Conservation (phyloP, 345 rosid genomes). For the Brassica carinata region DNA sequence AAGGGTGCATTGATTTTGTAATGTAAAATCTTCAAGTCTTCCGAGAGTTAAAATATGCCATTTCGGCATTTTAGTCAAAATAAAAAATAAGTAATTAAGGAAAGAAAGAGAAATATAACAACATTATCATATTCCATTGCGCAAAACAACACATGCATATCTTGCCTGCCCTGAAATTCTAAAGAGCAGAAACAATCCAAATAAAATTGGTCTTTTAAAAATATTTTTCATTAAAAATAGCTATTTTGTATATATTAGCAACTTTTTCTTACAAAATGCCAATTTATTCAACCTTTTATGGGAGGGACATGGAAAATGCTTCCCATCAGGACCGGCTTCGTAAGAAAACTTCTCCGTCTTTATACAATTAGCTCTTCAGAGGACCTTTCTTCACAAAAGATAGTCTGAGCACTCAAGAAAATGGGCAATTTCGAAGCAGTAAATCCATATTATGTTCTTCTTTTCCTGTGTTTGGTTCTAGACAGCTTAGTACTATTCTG, state of each 20-base stretch:
- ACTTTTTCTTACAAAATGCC: no score
- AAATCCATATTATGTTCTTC: slow-evolving; percentile 10
- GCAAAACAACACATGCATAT: not conserved
- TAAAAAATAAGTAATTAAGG: not conserved
- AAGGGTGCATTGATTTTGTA: not conserved
- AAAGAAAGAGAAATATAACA: not conserved
- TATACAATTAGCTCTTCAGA: not conserved
- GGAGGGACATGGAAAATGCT: not conserved
- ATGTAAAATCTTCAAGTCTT: not conserved
- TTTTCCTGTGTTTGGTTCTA: slow-evolving; percentile 43
- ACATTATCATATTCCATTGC: not conserved
- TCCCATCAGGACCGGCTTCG: not conserved
- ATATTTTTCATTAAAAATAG: no score
- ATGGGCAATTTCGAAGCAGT: slow-evolving; percentile 18
- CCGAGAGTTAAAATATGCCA: not conserved
- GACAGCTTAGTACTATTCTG: slow-evolving; percentile 44
- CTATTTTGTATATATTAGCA: no score
- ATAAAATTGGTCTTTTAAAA: no score
- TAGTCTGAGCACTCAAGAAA: slow-evolving; percentile 1
- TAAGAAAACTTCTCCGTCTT: not conserved
- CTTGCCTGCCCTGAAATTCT: not conserved
- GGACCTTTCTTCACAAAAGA: not conserved
- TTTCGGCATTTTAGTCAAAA: not conserved
- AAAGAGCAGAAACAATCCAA: no score
- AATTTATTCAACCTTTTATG: not conserved